Evolutionary conservation across 306 rosid genomes (phyloP), one percentile per base, ranked within the genome.

Genomic region (Cicer pinnatifidum): DNA sequence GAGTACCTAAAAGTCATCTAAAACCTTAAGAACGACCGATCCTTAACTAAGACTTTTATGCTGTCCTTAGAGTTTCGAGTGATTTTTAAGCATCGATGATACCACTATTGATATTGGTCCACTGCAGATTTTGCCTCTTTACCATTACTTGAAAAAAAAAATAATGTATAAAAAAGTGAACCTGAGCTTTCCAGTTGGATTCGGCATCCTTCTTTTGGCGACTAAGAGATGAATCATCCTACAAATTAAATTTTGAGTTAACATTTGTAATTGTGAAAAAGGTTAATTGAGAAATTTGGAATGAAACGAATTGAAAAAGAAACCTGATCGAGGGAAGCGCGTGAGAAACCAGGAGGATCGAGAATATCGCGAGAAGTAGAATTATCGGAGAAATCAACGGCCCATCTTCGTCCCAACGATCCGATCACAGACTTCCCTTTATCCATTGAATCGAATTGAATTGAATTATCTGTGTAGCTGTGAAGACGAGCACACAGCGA

Each of bases 171-270:
- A 17, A 8, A 17, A 2, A 45, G 9, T 9, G 6, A 54, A 87
- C 99, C 96, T 91, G 96, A 12, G 99, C 9, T 82, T 95, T 95
- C 99, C 99, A 95, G 23, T 56, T 87, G 78, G 99, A 85, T 85
- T 91, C 99, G 1, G 99, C 97, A 38, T 90, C 99, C 80, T 95
- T 95, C 87, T 88, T 95, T 33, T 95, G 97, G 75, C 96, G 96
- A 70, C 87, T 91, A n/a, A 95, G 81, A 23, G 97, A 38, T 0
- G 97, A 88, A 86, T 94, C 99, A n/a, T 91, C 99, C 92, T 90
- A 43, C 13, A 9, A 56, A 20, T 51, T 43, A 73, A 16, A 28
- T 28, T 28, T 28, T 2, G 33, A 28, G 4, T 28, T 28, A 28
- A 2, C 3, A 28, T 28, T 28, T 28, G 33, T 28, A 28, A 28